phyloP scores from a whole-genome alignment of 768 basidiomycete genomes.

The Sporobolomyces pararoseus region DNA sequence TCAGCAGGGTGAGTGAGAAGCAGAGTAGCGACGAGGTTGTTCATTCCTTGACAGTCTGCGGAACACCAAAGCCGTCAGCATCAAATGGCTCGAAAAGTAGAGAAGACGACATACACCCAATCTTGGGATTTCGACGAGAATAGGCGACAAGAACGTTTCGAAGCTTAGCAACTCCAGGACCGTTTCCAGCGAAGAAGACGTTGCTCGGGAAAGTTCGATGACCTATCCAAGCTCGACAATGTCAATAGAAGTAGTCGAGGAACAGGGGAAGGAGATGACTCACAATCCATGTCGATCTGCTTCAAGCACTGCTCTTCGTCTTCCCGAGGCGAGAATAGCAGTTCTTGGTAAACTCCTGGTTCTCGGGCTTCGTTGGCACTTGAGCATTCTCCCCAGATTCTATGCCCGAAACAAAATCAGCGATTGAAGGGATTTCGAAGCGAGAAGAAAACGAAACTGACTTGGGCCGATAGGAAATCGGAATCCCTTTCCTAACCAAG shows the following conservation, averaged over 20 bases:
- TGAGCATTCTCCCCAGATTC: slow-evolving; percentile 79
- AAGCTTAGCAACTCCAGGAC: slow-evolving; percentile 86
- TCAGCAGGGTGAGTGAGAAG: slow-evolving; percentile 89
- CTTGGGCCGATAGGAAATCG: slow-evolving; percentile 75
- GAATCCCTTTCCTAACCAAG: slow-evolving; percentile 79
- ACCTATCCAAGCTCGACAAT: slow-evolving; percentile 45
- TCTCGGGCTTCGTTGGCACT: slow-evolving; percentile 87
- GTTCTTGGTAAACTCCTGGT: slow-evolving; percentile 81
- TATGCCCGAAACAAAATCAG: background rate
- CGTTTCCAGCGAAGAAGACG: slow-evolving; percentile 95
- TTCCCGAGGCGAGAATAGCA: slow-evolving; percentile 56
- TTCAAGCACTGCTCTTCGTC: slow-evolving; percentile 49
- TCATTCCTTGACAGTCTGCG: slow-evolving; percentile 62
- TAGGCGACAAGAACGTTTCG: slow-evolving; percentile 85
- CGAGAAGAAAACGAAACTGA: slow-evolving; percentile 45
- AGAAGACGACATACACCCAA: slow-evolving; percentile 58
- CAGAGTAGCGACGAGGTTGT: slow-evolving; percentile 89
- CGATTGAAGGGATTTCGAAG: background rate
- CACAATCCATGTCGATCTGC: slow-evolving; percentile 88
- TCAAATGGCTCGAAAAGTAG: no score
- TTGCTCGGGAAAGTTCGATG: slow-evolving; percentile 45
- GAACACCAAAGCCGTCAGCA: background rate
- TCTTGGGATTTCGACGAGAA: slow-evolving; percentile 82
- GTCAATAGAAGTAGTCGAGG: background rate
- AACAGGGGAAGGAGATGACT: background rate